Conservation (phyloP, 116 monocot genomes). For the Dioscorea cayenensis region DNA sequence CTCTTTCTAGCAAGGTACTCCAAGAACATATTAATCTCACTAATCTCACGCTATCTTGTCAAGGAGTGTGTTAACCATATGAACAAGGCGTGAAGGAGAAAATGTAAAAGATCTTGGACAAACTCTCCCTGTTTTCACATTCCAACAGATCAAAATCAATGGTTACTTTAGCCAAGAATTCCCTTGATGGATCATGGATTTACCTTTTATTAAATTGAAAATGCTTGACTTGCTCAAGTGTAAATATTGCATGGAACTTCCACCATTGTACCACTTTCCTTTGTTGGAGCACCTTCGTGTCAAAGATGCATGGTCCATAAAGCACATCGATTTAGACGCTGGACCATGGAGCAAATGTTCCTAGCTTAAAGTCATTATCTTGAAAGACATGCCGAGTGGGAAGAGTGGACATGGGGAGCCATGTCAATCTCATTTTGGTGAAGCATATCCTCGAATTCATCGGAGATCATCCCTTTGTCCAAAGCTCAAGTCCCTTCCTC, state of each 20-base stretch:
- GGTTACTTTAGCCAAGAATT: background rate
- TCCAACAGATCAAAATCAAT: background rate
- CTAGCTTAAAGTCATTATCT: background rate
- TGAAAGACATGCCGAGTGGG: background rate
- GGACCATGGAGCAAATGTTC: too few species aligned
- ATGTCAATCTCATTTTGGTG: background rate
- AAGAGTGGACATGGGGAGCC: constrained; percentile 1
- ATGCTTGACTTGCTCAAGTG: background rate
- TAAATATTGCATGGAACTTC: background rate
- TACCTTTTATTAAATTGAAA: background rate
- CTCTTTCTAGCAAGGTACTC: background rate
- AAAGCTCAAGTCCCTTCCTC: background rate
- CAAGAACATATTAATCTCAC: background rate
- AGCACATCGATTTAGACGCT: background rate
- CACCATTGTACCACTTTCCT: background rate
- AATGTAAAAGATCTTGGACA: constrained; percentile 5
- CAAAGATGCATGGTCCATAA: too few species aligned
- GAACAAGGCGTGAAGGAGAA: background rate
- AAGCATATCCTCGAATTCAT: background rate
- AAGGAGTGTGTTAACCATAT: background rate
- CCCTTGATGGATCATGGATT: background rate
- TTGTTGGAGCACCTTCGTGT: background rate
- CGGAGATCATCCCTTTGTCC: background rate
- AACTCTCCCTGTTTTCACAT: background rate
- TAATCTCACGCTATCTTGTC: background rate